phyloP scores from a whole-genome alignment of 805 yeast species.

The Tetrapisispora fleetii region DNA sequence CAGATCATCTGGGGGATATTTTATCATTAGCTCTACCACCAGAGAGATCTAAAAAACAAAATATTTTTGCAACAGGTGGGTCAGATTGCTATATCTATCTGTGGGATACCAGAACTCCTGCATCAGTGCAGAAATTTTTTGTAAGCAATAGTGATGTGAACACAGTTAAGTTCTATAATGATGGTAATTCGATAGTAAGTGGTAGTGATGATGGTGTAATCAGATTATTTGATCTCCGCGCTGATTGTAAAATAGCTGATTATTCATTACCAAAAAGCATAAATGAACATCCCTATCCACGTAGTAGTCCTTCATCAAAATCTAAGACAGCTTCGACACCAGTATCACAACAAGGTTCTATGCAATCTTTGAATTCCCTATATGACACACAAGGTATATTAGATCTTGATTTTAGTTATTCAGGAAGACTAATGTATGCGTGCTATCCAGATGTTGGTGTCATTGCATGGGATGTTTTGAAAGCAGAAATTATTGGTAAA shows the following conservation, averaged over 20 bases:
- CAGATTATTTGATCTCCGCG: conserved; percentile 62
- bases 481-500: conserved; percentile 53
- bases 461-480: conserved; percentile 66
- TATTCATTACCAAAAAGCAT: conserved; percentile 31
- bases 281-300: conserved; percentile 9
- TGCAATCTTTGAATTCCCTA: conserved; percentile 13
- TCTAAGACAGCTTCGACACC: conserved; percentile 18
- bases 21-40: conserved; percentile 35
- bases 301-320: conserved; percentile 12
- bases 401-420: conserved; percentile 59
- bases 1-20: conserved; percentile 68
- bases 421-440: conserved; percentile 66
- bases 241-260: conserved; percentile 56
- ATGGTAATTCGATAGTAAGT: conserved; percentile 56
- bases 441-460: conserved; percentile 72
- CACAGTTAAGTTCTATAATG: conserved; percentile 52
- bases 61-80: conserved; percentile 49
- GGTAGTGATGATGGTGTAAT: conserved; percentile 76
- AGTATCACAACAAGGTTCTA: conserved; percentile 6
- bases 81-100: conserved; percentile 59
- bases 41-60: conserved; percentile 12
- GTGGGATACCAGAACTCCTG: conserved; percentile 53
- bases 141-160: conserved; percentile 59
- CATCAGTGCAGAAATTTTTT: conserved; percentile 40
- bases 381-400: conserved; percentile 60